These are phyloP conservation scores for Chrysopogon serrulatus DNA, from an alignment of 176 grass and related monocot genomes.

Conservation along the genomic window DNA sequence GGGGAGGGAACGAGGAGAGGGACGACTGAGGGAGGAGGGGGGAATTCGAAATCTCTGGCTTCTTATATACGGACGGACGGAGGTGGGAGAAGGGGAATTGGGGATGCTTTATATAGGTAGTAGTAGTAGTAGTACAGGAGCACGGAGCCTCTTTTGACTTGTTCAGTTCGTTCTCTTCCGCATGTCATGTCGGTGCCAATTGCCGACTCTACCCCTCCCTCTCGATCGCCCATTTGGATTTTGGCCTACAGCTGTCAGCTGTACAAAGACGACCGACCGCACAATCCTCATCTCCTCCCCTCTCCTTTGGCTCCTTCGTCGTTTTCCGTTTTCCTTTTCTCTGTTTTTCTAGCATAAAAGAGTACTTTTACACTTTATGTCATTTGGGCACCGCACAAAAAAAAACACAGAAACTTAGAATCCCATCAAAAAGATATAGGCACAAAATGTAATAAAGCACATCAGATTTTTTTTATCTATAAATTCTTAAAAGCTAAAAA, in stretches of 20 bases:
- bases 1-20: background rate
- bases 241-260: background rate
- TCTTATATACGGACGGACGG: conserved; percentile 14
- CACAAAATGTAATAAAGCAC: no score
- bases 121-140: no score
- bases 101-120: background rate
- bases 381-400: no score
- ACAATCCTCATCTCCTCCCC: background rate
- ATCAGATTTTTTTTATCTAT: no score
- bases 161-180: background rate
- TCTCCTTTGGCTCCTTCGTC: background rate
- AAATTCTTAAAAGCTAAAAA: no score
- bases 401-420: no score
- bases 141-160: no score
- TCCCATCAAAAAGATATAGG: no score
- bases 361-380: no score
- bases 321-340: no score
- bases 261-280: background rate
- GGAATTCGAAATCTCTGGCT: conserved; percentile 29
- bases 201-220: background rate
- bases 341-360: no score
- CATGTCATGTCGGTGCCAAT: background rate
- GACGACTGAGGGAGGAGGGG: background rate
- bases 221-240: background rate
- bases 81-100: background rate